A percentile compares a stretch with the other conserved stretches of the same genome.
Conservation (phyloP, 139 green algal genomes). For the Coelastrella sp. region DNA sequence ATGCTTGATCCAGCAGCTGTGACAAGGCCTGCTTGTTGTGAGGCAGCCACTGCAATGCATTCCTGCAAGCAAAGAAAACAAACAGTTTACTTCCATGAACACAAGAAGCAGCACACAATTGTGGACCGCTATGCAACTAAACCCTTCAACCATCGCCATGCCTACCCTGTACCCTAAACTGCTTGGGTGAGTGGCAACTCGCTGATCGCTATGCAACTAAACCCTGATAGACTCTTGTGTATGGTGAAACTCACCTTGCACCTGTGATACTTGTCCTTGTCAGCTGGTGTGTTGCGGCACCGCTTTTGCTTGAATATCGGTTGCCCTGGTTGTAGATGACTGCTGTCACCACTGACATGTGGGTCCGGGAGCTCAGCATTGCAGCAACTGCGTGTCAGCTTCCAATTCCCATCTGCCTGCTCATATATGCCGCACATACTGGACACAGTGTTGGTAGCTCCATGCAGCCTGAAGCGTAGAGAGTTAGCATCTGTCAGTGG, state of each 20-base stretch:
- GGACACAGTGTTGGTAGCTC: not conserved
- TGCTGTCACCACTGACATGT: not conserved
- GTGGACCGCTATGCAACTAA: too few species aligned
- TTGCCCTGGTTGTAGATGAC: not conserved
- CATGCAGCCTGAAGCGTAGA: not conserved
- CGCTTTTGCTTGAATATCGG: not conserved
- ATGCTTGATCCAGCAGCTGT: too few species aligned
- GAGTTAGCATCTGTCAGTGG: not conserved
- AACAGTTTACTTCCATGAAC: too few species aligned
- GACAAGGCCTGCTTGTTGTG: not conserved
- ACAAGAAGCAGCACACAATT: too few species aligned
- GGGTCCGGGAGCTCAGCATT: not conserved
- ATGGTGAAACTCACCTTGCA: not conserved
- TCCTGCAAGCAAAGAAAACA: not conserved
- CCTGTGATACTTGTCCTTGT: not conserved
- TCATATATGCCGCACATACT: not conserved
- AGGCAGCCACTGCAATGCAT: not conserved
- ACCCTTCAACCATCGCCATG: not conserved
- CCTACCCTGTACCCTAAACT: not conserved
- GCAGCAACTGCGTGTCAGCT: not conserved
- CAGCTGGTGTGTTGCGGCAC: not conserved
- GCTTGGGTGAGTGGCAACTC: not conserved
- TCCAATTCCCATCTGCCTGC: not conserved
- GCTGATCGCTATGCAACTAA: not conserved
- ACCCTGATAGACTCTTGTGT: not conserved